Evolutionary conservation across 345 rosid genomes (phyloP), one percentile per base, ranked within the genome.

Genomic region (Pelargonium nanum): DNA sequence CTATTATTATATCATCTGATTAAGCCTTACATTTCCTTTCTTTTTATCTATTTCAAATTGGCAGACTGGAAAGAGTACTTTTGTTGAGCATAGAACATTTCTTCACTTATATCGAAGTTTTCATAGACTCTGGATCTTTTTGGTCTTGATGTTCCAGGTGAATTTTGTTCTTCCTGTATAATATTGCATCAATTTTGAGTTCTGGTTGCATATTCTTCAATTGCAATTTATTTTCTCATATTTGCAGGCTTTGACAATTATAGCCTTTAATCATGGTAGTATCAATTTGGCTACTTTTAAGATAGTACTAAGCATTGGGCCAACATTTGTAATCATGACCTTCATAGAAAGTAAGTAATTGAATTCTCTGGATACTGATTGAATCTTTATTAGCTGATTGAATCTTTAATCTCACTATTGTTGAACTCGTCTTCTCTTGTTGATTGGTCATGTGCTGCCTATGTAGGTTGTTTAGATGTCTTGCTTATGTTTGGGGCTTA

Each of bases 31-130:
- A 23, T 24, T 20, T 1, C 9, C 32, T 22, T 48, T 23, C 15
- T 30, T 56, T 30, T 19, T 55, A 57, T 50, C 19, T 22, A 32
- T 48, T 61, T 30, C 24, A 44, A 60, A 21, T 70, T 72, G 26
- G 64, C 74, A 93, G 99, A 85, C 96, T 60, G 99, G 95, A 52
- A 93, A 93, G 79, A 84, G 96, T 78, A 73, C 92, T 61, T 93
- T 93, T 61, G 97, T 93, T 52, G 99, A 93, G 85, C 99, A 93
- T 68, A 89, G 99, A 61, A 81, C 97, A 59, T 93, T 87, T 78
- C 90, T 93, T 70, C 99, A 93, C 78, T 75, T 93, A 62, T 93
- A 85, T 72, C 81, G 95, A 60, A 93, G 99, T 69, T 93, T 93
- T 59, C 94, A 85, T 65, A 82, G 97, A 53, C 91, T 93, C 51